A percentile compares a stretch with the other conserved stretches of the same genome.
These are phyloP conservation scores for Apiotrichum gamsii DNA, from an alignment of 1,284 basidiomycete genomes.

Conservation along the genomic window DNA sequence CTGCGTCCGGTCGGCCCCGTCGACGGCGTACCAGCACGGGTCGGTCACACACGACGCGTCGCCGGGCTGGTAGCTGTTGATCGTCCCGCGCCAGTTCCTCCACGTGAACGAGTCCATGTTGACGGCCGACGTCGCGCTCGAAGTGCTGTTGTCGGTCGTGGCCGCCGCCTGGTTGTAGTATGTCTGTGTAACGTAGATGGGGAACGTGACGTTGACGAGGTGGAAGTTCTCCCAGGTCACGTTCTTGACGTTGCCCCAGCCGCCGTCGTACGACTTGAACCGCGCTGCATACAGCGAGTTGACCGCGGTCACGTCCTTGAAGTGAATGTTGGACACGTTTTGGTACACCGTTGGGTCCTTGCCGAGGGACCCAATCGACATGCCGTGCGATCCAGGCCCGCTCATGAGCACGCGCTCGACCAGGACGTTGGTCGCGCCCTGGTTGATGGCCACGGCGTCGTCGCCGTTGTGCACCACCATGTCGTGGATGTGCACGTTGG, in stretches of 20 bases:
- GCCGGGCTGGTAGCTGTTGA: constrained; percentile 46
- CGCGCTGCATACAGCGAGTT: constrained; percentile 51
- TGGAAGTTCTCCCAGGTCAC: constrained; percentile 52
- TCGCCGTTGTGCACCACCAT: constrained; percentile 49
- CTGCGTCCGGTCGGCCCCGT: constrained; percentile 31
- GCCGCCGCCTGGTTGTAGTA: constrained; percentile 26
- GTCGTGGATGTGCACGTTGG: constrained; percentile 13
- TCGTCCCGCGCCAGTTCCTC: constrained; percentile 49
- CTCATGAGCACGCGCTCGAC: constrained; percentile 50
- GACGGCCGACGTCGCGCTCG: constrained; percentile 14
- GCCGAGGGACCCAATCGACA: constrained; percentile 54
- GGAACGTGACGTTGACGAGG: constrained; percentile 40
- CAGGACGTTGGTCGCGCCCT: constrained; percentile 50
- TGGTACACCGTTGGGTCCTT: constrained; percentile 41
- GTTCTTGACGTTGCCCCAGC: constrained; percentile 49
- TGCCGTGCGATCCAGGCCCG: constrained; percentile 52
- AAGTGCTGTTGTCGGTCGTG: neutral
- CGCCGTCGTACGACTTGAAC: constrained; percentile 51
- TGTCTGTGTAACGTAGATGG: constrained; percentile 53
- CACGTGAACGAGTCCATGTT: constrained; percentile 27
- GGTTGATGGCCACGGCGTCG: constrained; percentile 52
- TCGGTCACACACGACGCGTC: constrained; percentile 40
- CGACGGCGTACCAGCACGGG: constrained; percentile 44
- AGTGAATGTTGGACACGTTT: constrained; percentile 23
- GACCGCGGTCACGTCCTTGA: constrained; percentile 25